Conservation (phyloP, 2,329 filamentous ascomycete species). For the Leptographium wingfieldii region DNA sequence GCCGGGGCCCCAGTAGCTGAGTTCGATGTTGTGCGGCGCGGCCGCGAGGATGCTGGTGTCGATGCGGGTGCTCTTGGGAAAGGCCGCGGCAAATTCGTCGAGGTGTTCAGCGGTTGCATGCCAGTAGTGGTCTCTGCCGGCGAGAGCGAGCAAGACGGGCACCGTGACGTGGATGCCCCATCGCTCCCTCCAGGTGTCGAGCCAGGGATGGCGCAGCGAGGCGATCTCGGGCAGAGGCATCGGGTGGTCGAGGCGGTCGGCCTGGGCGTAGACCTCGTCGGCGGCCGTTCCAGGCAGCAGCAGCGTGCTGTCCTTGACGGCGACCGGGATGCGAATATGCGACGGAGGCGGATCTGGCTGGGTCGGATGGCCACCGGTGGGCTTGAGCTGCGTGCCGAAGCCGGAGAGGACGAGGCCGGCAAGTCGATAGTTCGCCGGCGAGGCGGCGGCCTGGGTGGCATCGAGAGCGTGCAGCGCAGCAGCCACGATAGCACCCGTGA, state of each 20-base stretch:
- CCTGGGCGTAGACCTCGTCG: conserved; percentile 8
- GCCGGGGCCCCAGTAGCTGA: conserved; percentile 11
- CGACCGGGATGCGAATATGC: conserved; percentile 2
- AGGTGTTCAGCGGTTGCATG: conserved; percentile 9
- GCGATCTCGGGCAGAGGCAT: conserved; percentile 9
- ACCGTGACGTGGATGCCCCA: conserved; percentile 9
- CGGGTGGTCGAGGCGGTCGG: conserved; percentile 8
- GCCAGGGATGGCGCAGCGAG: conserved; percentile 6
- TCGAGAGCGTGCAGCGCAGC: conserved; percentile 7
- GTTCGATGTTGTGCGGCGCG: conserved; percentile 12
- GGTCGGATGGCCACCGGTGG: background rate
- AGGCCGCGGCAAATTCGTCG: conserved; percentile 8
- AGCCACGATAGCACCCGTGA: conserved; percentile 9
- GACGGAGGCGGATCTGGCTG: background rate
- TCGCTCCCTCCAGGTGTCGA: conserved; percentile 3
- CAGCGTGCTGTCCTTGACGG: conserved; percentile 11
- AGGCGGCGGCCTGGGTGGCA: background rate
- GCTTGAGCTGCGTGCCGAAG: conserved; percentile 10
- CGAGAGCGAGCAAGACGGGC: conserved; percentile 13
- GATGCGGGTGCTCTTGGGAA: conserved; percentile 11
- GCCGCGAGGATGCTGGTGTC: conserved; percentile 8
- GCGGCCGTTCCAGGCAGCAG: conserved; percentile 10
- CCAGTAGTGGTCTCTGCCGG: conserved; percentile 13
- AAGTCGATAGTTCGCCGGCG: conserved; percentile 10
- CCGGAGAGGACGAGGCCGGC: conserved; percentile 13